Conservation (phyloP, 148 eudicot genomes). For the Cornus controversa region DNA sequence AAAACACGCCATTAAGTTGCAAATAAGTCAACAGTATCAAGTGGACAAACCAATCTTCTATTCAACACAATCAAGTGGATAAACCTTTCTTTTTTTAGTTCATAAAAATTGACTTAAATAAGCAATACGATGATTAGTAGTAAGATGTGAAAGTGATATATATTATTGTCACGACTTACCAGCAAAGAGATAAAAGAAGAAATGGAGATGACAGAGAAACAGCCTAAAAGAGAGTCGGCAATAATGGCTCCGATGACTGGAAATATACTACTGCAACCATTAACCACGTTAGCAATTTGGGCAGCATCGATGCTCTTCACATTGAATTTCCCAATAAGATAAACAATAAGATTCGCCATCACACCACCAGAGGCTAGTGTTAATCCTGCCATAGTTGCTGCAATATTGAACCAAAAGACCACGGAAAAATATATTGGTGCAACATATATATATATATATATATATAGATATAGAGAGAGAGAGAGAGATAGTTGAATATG, state of each 20-base stretch:
- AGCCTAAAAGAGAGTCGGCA: conserved; percentile 37
- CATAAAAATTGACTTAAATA: no score
- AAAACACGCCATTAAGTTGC: no score
- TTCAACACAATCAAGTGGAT: no score
- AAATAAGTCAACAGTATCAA: no score
- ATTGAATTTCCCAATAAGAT: conserved; percentile 32
- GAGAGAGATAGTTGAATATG: not conserved
- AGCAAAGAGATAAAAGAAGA: conserved; percentile 24
- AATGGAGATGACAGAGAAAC: conserved; percentile 28
- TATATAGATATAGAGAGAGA: no score
- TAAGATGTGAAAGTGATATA: not conserved
- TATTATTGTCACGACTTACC: not conserved
- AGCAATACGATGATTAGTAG: no score
- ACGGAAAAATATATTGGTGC: no score
- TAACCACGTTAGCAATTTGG: conserved; percentile 27
- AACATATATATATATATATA: no score
- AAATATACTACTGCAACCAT: conserved; percentile 28
- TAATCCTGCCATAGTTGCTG: conserved; percentile 26
- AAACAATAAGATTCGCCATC: conserved; percentile 29
- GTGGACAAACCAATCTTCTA: no score
- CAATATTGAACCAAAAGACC: not conserved
- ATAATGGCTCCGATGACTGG: conserved; percentile 30
- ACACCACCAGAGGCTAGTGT: conserved; percentile 29
- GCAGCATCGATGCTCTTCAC: conserved; percentile 34
- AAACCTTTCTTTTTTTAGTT: no score